Evolutionary conservation across 1,139 yeast genomes (phyloP).

Genomic region (Hansenula anomala): DNA sequence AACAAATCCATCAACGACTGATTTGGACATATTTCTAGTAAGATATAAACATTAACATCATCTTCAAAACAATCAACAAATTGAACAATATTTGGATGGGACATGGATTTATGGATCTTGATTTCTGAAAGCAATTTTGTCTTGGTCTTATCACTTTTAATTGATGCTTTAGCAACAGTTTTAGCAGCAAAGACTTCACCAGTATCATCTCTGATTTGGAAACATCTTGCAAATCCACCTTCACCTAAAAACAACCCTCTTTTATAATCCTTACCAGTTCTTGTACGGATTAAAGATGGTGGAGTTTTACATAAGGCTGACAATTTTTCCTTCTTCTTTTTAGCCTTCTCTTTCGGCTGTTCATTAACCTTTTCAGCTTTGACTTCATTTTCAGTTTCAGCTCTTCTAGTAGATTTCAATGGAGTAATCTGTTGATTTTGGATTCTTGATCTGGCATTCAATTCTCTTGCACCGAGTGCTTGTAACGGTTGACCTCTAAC

Average conservation of each 20-base stretch:
- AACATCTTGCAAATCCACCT: slow-evolving; percentile 99
- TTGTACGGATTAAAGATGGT: slow-evolving; percentile 84
- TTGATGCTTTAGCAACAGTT: slow-evolving; percentile 94
- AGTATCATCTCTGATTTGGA: slow-evolving; percentile 87
- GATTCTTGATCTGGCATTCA: slow-evolving; percentile 23
- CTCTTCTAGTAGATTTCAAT: slow-evolving; percentile 21
- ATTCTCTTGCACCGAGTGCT: slow-evolving; percentile 26
- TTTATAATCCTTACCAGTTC: slow-evolving; percentile 83
- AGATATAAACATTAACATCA: slow-evolving; percentile 85
- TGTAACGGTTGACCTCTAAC: slow-evolving; percentile 27
- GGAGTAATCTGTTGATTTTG: slow-evolving; percentile 21
- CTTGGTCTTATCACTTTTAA: slow-evolving; percentile 86
- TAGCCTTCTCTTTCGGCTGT: slow-evolving; percentile 22
- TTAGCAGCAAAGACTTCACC: slow-evolving; percentile 94
- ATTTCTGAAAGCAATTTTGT: slow-evolving; percentile 88
- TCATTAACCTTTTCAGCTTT: slow-evolving; percentile 10
- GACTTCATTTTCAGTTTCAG: slow-evolving; percentile 13
- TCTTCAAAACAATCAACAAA: slow-evolving; percentile 95
- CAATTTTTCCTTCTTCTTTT: slow-evolving; percentile 80
- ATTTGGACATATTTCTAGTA: slow-evolving; percentile 91
- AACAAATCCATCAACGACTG: slow-evolving; percentile 90
- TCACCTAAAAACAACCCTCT: slow-evolving; percentile 92
- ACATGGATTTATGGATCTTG: slow-evolving; percentile 87
- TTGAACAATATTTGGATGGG: slow-evolving; percentile 85
- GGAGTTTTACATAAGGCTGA: slow-evolving; percentile 92